Base-by-base conservation (phyloP, 2,329 filamentous ascomycete genomes). In the Esteya vermicola region DNA sequence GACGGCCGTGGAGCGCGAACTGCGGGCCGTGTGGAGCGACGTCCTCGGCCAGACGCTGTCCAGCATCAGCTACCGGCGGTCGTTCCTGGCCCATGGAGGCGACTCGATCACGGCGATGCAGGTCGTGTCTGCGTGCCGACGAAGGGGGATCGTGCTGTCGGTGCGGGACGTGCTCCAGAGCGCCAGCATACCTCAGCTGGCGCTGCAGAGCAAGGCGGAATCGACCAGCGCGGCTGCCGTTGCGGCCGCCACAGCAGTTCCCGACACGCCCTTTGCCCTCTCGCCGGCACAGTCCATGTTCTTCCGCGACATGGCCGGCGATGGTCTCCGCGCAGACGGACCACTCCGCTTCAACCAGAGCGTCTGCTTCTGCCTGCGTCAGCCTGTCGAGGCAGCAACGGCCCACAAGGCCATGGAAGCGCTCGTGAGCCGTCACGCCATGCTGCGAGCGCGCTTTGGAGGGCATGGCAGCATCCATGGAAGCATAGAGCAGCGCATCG, bases 201-300 rank as follows among this genome's bases (percentile, higher is more conserved):
- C 25, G 8, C 25, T 26, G 8, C 25, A 13, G 8, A 13, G 7
- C 25, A 26, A 26, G 13, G 13, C 7, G 25, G 7, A 7, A 13
- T 7, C 25, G 8, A 13, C 25, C 25, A 13, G 7, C 25, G 25
- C 8, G 8, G 13, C 8, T 26, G 25, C 25, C 13, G 8, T 13
- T 26, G 25, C 25, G 25, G 25, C 25, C 25, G 25, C n/a, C n/a
- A n/a, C n/a, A n/a, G n/a, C n/a, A 26, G 25, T 13, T 26, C 13
- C 25, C 25, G 25, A 28, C 20, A 8, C 9, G 28, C 19, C 28
- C 10, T 72, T 69, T 45, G 61, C 63, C 9, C 57, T 72, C 9
- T 66, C 68, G 1, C 62, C 68, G 4, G 72, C 72, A 62, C 69
- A 73, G 51, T 63, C 65, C 40, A 55, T 73, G 4, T 69, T 68